Base-by-base conservation (phyloP, 169 alveolate genomes). In the Cryptosporidium meleagridis region DNA sequence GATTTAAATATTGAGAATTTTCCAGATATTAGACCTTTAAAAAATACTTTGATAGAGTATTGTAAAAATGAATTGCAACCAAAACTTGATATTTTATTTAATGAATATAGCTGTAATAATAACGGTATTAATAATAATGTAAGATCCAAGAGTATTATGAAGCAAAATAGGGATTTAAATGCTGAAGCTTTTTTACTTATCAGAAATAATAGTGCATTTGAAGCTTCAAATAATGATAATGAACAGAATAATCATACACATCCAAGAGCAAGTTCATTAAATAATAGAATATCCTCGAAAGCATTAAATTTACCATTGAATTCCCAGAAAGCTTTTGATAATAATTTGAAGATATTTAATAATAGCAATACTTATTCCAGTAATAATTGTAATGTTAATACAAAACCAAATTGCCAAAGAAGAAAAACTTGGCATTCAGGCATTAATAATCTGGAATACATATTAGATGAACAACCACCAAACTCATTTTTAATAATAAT, bases 381-480 rank as follows among this genome's bases (percentile, higher is more conserved):
- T 44, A 68, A 67, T 35, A 29, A 31, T 35, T 10, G 5, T 23
- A 39, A 41, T 41, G 18, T 7, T 37, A 69, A 35, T 33, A 7
- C 37, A 9, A 33, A 31, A 51, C 0, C 18, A 16, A 72, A 29
- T 31, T 14, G 16, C 41, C 29, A 51, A 31, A 59, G 75, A 62
- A 80, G 89, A 65, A 80, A 62, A 31, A 80, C 89, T 21, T 80
- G 89, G 89, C 80, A 59, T 9, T 55, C 21, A 80, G 73, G 75
- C 29, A 65, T 16, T 21, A 61, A 18, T n/a, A 58, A 61, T 37
- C 23, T 21, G 35, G 55, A 62, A n/a, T 45, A 62, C 14, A 23
- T 31, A 59, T 41, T 31, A 62, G 53, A 45, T 61, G 45, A 45
- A 3, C 26, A 69, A 6, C 69, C 89, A 16, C 53, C 72, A 44